Base-by-base conservation (phyloP, 169 alveolate genomes). In the Theileria orientalis region DNA sequence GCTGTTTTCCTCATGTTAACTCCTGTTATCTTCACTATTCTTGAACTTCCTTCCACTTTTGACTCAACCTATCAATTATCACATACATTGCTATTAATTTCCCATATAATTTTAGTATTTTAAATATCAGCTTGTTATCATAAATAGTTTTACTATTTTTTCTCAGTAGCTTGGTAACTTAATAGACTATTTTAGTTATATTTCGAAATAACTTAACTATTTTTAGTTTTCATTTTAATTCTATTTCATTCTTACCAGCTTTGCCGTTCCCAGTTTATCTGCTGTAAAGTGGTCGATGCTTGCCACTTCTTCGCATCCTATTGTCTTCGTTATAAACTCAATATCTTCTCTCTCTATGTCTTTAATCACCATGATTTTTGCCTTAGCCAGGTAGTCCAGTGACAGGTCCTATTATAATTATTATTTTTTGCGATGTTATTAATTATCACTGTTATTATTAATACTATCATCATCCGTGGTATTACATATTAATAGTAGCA, bases 301-400 rank as follows among this genome's bases (percentile, higher is more conserved):
- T 21, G 99, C 99, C 51, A 96, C 96, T 59, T 99, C 99, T 85
- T 92, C 92, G 49, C 98, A 94, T 41, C 96, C 96, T 44, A 96
- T 80, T 35, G 74, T 72, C 29, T 84, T 74, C 3, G 98, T 82
- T 30, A 97, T 93, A 85, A 96, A 97, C 68, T 97, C 99, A 11
- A 98, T 95, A 61, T 96, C 98, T 56, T 96, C 99, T 72, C 99
- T 91, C 77, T 97, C 99, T 51, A 98, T 94, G 85, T 98, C 99
- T 74, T 93, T 94, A 27, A 98, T 94, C 71, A 98, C 99, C 95
- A 98, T 91, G 57, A 98, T 96, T 84, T 96, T 96, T 21, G 98
- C 97, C 91, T 97, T 97, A 1, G 99, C 98, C 66, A 97, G 89
- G 92, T 94, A 97, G 82, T 97, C 99, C 19, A 97, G 93, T 46